phyloP scores from a whole-genome alignment of 345 rosid genomes.

The Citrus reticulata region DNA sequence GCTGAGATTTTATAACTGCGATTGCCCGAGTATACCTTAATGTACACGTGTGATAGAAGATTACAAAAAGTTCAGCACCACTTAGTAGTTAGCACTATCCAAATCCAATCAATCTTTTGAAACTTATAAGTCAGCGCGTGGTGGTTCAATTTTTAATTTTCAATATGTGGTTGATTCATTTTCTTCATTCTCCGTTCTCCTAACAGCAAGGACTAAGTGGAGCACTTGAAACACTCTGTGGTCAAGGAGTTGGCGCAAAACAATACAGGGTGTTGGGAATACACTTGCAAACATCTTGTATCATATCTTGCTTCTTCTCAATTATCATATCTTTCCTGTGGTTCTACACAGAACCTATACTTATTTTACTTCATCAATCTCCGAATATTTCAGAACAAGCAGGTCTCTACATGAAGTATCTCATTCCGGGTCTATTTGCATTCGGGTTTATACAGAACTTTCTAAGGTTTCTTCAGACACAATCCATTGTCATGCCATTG shows the following conservation, averaged over 20 bases:
- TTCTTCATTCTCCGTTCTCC: neutral
- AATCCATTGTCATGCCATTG: slow-evolving; percentile 49
- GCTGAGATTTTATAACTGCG: no score
- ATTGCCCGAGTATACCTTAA: no score
- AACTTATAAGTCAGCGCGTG: no score
- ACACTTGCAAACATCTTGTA: slow-evolving; percentile 71
- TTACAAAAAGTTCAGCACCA: no score
- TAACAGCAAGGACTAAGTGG: slow-evolving; percentile 68
- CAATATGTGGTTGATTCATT: neutral
- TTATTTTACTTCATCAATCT: slow-evolving; percentile 55
- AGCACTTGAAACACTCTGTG: slow-evolving; percentile 84
- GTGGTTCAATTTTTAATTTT: no score
- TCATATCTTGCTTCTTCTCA: slow-evolving; percentile 47
- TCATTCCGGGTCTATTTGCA: slow-evolving; percentile 70
- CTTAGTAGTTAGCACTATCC: no score
- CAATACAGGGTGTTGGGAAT: slow-evolving; percentile 60
- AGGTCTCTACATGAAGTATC: slow-evolving; percentile 51
- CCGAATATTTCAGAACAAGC: slow-evolving; percentile 47
- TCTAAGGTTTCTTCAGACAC: slow-evolving; percentile 77
- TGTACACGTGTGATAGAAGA: no score
- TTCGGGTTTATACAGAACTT: slow-evolving; percentile 63
- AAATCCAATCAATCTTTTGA: no score
- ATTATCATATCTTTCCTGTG: slow-evolving; percentile 53
- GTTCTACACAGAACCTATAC: slow-evolving; percentile 51
- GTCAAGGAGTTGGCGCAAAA: slow-evolving; percentile 79